Conservation (phyloP, 257 asterid genomes). For the Solanum pimpinellifolium region DNA sequence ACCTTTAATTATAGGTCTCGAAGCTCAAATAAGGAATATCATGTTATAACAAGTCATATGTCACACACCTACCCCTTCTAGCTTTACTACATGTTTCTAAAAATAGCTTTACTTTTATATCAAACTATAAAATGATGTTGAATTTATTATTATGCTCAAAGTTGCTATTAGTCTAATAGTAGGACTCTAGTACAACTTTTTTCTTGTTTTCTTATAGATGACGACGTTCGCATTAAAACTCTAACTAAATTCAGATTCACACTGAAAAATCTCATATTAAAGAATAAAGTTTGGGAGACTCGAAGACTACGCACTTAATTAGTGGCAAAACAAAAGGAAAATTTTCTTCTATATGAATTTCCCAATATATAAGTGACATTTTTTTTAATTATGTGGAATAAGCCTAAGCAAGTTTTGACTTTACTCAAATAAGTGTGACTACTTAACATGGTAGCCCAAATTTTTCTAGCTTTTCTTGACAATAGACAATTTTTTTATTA, state of each 20-base stretch:
- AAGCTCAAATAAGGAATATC: neutral
- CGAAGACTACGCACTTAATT: neutral
- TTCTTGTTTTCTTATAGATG: too few species aligned
- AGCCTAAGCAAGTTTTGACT: neutral
- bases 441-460: neutral
- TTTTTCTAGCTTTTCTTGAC: neutral
- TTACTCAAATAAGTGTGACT: neutral
- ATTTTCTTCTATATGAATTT: neutral
- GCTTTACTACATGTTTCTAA: neutral
- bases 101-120: neutral
- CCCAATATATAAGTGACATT: neutral
- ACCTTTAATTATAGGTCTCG: neutral
- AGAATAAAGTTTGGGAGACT: fast-evolving
- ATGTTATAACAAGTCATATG: neutral
- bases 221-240: fast-evolving
- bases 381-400: neutral
- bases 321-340: neutral
- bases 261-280: too few species aligned
- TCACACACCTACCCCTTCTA: neutral
- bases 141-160: neutral
- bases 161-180: neutral
- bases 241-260: fast-evolving
- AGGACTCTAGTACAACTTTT: neutral
- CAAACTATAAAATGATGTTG: neutral
- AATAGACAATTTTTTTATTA: neutral